Conservation (phyloP, 2,329 filamentous ascomycete species). For the Trichoderma simmonsii region DNA sequence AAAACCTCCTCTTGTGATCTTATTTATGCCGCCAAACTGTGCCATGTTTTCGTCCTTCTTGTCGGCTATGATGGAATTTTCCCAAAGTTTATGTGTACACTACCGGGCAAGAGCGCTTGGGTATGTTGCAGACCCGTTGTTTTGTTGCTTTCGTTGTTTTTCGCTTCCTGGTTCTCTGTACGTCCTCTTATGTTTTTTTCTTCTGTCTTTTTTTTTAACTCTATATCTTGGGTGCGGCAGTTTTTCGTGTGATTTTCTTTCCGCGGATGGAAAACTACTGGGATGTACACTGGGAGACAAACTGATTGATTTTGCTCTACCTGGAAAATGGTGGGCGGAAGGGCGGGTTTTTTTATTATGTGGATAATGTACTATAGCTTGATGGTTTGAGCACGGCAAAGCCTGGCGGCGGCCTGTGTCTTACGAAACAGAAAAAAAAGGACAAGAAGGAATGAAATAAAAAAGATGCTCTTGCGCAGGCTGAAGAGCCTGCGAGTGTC, state of each 20-base stretch:
- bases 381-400: constrained; percentile 17
- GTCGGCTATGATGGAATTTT: constrained; percentile 11
- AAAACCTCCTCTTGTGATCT: neutral
- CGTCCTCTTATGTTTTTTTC: neutral
- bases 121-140: constrained; percentile 17
- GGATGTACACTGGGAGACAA: constrained; percentile 12
- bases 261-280: constrained; percentile 6
- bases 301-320: constrained; percentile 10
- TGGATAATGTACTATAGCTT: constrained; percentile 22
- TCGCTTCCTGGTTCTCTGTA: neutral
- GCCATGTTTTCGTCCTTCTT: constrained; percentile 12
- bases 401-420: constrained; percentile 15
- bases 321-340: constrained; percentile 21
- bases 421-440: constrained; percentile 4
- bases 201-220: neutral
- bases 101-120: constrained; percentile 21
- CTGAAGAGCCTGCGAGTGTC: constrained; percentile 11
- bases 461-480: constrained; percentile 4
- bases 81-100: constrained; percentile 10
- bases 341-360: constrained; percentile 5
- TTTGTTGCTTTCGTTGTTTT: constrained; percentile 3
- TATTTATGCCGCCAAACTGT: neutral
- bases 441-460: constrained; percentile 16
- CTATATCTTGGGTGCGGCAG: constrained; percentile 5
- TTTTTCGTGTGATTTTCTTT: neutral